Evolutionary conservation across 1,284 basidiomycete genomes (phyloP).

Genomic region (Rugosomyces carneus): DNA sequence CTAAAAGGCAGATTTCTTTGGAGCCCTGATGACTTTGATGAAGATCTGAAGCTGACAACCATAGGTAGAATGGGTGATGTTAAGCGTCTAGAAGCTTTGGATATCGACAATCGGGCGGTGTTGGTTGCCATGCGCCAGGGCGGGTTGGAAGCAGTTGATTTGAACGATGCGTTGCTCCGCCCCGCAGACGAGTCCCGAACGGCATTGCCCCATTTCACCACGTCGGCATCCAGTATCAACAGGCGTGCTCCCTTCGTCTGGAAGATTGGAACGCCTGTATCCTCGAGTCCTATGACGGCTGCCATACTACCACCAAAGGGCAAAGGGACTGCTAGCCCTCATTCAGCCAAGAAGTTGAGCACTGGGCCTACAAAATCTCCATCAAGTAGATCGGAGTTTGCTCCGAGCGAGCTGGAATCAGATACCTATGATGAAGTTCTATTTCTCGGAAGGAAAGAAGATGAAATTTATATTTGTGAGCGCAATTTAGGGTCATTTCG

Average conservation of each 20-base stretch:
- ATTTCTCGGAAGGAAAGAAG: conserved; percentile 66
- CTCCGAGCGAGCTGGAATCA: conserved; percentile 44
- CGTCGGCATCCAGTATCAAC: conserved; percentile 53
- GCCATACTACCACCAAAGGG: conserved; percentile 37
- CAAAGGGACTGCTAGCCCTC: conserved; percentile 27
- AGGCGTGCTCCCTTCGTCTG: conserved; percentile 69
- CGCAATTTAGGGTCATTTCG: conserved; percentile 66
- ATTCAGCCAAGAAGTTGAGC: conserved; percentile 45
- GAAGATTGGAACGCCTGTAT: conserved; percentile 68
- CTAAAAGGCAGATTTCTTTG: conserved; percentile 73
- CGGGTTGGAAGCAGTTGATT: conserved; percentile 71
- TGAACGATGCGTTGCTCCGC: conserved; percentile 66
- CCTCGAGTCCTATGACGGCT: conserved; percentile 34
- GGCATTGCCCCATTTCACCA: conserved; percentile 58
- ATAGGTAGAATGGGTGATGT: conserved; percentile 64
- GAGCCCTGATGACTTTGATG: conserved; percentile 61
- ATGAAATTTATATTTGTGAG: conserved; percentile 77
- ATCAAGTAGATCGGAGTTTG: conserved; percentile 42
- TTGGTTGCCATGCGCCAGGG: conserved; percentile 79
- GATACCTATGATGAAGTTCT: conserved; percentile 66
- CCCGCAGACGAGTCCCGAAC: conserved; percentile 74
- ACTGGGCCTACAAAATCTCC: conserved; percentile 43
- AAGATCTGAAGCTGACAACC: conserved; percentile 32
- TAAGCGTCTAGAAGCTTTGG: conserved; percentile 72
- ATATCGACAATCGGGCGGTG: conserved; percentile 64